Base-by-base conservation (phyloP, 2,329 filamentous ascomycete species). In the Alternaria consortialis region DNA sequence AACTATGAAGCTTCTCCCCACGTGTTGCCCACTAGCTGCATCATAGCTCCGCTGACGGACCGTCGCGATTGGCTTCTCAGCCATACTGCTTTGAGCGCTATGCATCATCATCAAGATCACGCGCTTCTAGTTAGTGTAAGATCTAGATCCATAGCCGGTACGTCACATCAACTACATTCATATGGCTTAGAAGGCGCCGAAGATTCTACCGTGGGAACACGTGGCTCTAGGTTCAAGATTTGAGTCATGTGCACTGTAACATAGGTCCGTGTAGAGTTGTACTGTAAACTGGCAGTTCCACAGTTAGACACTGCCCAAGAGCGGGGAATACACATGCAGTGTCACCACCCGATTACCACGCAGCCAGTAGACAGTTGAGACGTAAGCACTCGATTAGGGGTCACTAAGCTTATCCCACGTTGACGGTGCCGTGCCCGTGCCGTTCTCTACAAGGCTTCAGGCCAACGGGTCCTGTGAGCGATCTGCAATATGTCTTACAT, bases 21-120 rank as follows among this genome's bases (percentile, higher is more conserved):
- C 52, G 52, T 54, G 52, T 54, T 54, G n/a, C 17, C 27, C 39
- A 36, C 52, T 54, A 44, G 52, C 27, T 43, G 27, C 32, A 52
- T 52, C 48, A 52, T 29, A 39, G 48, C 34, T 40, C 36, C 9
- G 31, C 25, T 11, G 50, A 52, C 50, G 50, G 50, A 52, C 29
- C 52, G 52, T 36, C 29, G 52, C 52, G 27, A 46, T 54, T 54
- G 52, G 52, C 29, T 54, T 54, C 25, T 40, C 36, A 36, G 36
- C 31, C 48, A 39, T 36, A 51, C 48, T 51, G 39, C 34, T 34
- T 52, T 40, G 34, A 29, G 36, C n/a, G 50, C 50, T 52, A 37
- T 50, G 46, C 46, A 50, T 50, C 31, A 50, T 50, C 50, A 6
- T 40, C 17, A 11, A 47, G 50, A 40, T 52, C 34, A 52, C 50